These are phyloP conservation scores for Bruguiera hainesii DNA, from an alignment of 441 rosid species.

Conservation along the genomic window DNA sequence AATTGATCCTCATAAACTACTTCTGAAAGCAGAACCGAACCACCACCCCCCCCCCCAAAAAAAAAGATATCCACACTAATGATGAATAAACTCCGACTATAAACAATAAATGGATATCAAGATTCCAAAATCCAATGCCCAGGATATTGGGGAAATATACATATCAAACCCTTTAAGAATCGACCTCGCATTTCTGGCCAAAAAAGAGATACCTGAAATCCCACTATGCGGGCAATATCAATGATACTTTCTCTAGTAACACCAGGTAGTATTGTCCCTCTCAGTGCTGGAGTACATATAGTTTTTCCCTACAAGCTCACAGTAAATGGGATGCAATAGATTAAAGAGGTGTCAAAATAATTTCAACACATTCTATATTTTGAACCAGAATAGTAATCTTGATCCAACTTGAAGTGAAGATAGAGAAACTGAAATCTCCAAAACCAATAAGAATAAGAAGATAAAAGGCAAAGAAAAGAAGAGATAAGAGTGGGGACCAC, in stretches of 20 bases:
- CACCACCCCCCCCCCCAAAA: not conserved
- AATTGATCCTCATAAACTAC: not conserved
- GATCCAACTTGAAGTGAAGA: too few relatives aligned
- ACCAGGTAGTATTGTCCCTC: constrained; percentile 72
- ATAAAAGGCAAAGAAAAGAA: not conserved
- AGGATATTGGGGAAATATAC: not conserved
- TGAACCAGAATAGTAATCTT: not conserved
- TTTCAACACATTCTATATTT: not conserved
- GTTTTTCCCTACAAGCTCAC: constrained; percentile 24
- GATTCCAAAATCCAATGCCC: not conserved
- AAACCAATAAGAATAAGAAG: too few relatives aligned
- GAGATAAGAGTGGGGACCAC: not conserved
- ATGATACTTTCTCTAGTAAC: constrained; percentile 70
- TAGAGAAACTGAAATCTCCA: too few relatives aligned
- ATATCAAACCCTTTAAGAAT: not conserved
- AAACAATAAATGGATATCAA: not conserved
- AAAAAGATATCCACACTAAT: not conserved
- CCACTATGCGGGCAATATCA: constrained; percentile 64
- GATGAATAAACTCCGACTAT: not conserved
- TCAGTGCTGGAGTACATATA: constrained; percentile 56
- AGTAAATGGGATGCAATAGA: not conserved
- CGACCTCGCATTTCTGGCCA: not conserved
- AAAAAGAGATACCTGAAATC: constrained; percentile 47
- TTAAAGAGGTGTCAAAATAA: not conserved
- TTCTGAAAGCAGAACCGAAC: not conserved